Base-by-base conservation (phyloP, 2,329 filamentous ascomycete genomes). In the Ophiostoma australiae region DNA sequence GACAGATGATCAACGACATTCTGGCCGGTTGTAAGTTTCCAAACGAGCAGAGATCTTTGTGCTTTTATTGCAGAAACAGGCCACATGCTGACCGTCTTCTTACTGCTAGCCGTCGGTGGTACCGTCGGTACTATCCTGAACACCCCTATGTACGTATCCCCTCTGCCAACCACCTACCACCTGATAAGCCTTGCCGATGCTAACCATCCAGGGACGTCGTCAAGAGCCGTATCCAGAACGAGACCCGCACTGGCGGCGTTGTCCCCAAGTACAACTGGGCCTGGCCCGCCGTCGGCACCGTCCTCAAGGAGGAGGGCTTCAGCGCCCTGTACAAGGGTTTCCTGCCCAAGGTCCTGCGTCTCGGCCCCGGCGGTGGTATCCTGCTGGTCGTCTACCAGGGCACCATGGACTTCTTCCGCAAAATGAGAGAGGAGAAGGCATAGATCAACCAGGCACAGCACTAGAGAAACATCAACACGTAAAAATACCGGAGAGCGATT, bases 221-320 rank as follows among this genome's bases (percentile, higher is more conserved):
- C 83, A 99, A 99, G 87, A 96, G 92, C 75, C 90, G 95, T 74
- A 99, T 99, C 76, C 95, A 99, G 82, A 99, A 99, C 83, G 93
- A 88, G 71, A 86, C 91, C 75, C 94, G 91, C 84, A 83, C 97
- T 55, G 80, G 91, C n/a, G 95, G 95, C 5, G 84, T 87, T 70
- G 82, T 89, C 31, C 92, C 92, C 78, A 99, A 99, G 86, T 99
- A 99, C 85, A 97, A 98, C 87, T 99, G 95, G 95, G 95, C 95
- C 41, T 97, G 90, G 87, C 92, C 93, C 67, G 89, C 93, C 31
- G 84, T 97, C 69, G 90, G 87, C 71, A 95, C 92, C 8, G 92
- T 99, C 73, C 89, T 93, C 82, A 92, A 88, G 82, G 95, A 99
- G 83, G 95, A 99, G 82, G 95, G 95, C 5, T 94, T 97, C 79